These are phyloP conservation scores for Euryodendron excelsum DNA, from an alignment of 148 eudicot genomes.

Conservation along the genomic window DNA sequence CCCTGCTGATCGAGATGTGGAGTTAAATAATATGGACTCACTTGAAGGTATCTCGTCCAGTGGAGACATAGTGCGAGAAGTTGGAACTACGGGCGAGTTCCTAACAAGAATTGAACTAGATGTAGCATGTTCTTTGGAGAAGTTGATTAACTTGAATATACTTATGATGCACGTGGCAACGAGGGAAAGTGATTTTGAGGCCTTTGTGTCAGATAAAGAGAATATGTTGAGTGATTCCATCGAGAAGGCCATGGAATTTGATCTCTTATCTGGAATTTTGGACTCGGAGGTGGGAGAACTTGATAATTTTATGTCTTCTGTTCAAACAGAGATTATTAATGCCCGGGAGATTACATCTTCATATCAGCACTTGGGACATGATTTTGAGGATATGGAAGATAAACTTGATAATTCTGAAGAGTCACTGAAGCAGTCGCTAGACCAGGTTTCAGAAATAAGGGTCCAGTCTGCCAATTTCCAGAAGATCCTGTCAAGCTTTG, in stretches of 20 bases:
- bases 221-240: slow-evolving; percentile 28
- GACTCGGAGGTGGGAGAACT: slow-evolving; percentile 64
- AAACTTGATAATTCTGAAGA: slow-evolving; percentile 54
- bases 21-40: slow-evolving; percentile 27
- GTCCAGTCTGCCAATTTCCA: slow-evolving; percentile 59
- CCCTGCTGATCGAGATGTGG: slow-evolving; percentile 39
- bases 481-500: slow-evolving; percentile 36
- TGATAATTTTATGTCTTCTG: slow-evolving; percentile 35
- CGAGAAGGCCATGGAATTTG: slow-evolving; percentile 63
- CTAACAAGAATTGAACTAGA: slow-evolving; percentile 59
- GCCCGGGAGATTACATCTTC: slow-evolving; percentile 43
- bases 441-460: slow-evolving; percentile 64
- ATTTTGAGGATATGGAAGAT: slow-evolving; percentile 40
- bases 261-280: slow-evolving; percentile 65
- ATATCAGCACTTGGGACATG: slow-evolving; percentile 34
- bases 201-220: slow-evolving; percentile 43
- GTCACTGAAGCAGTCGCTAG: slow-evolving; percentile 62
- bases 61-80: slow-evolving; percentile 37
- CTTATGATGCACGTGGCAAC: slow-evolving; percentile 72
- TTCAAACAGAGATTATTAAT: slow-evolving; percentile 46
- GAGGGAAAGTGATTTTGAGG: slow-evolving; percentile 76
- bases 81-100: slow-evolving; percentile 38
- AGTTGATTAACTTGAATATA: slow-evolving; percentile 66
- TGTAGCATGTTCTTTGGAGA: slow-evolving; percentile 65
- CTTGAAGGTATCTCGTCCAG: slow-evolving; percentile 36